Percentiles rank a stretch among this genome's conserved stretches.
Evolutionary conservation across 371 early-diverging fungal species (phyloP).

Genomic region (Lichtheimia hyalospora): DNA sequence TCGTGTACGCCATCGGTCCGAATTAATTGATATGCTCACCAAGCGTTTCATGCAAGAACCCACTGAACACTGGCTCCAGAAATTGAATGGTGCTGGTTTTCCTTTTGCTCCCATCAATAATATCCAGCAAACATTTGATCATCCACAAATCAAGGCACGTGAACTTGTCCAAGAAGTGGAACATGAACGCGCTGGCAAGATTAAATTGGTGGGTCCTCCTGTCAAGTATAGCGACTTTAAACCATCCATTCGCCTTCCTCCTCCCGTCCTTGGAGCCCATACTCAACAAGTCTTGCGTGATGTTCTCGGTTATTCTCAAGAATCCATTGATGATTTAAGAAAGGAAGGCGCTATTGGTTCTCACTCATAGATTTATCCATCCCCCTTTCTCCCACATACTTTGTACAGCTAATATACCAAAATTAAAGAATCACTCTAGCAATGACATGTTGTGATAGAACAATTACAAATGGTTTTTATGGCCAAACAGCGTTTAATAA

Average conservation of each 20-base stretch:
- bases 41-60: slow-evolving; percentile 49
- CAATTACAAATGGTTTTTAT: too few species aligned
- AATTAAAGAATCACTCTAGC: too few species aligned
- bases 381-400: not conserved
- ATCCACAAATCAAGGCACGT: slow-evolving; percentile 83
- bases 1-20: slow-evolving; percentile 73
- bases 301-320: slow-evolving; percentile 56
- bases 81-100: slow-evolving; percentile 68
- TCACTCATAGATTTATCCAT: not conserved
- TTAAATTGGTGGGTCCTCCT: slow-evolving; percentile 78
- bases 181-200: slow-evolving; percentile 79
- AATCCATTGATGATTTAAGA: slow-evolving; percentile 39
- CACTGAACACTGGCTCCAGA: slow-evolving; percentile 63
- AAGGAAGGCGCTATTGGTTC: slow-evolving; percentile 36
- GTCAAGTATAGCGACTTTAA: slow-evolving; percentile 76
- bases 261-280: slow-evolving; percentile 89
- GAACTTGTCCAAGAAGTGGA: slow-evolving; percentile 78
- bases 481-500: too few species aligned
- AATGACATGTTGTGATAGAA: too few species aligned
- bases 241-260: slow-evolving; percentile 71
- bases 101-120: slow-evolving; percentile 90
- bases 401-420: too few species aligned
- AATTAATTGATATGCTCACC: slow-evolving; percentile 57
- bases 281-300: slow-evolving; percentile 71
- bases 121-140: slow-evolving; percentile 79